Conservation (phyloP, 371 early-diverging fungal species). For the Blakeslea trispora region DNA sequence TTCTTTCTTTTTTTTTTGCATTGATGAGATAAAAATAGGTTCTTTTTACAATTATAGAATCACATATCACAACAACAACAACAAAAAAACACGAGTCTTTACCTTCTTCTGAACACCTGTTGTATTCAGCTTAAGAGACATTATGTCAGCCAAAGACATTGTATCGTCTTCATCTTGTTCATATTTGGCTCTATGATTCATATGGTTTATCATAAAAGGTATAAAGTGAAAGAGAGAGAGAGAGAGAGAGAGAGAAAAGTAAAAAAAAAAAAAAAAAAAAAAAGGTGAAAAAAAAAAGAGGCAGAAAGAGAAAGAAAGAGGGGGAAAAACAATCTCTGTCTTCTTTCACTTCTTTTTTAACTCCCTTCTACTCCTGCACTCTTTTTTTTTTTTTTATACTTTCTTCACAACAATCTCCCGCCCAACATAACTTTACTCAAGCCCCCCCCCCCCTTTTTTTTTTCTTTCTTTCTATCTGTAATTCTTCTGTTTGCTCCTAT, state of each 20-base stretch:
- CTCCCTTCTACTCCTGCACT: not conserved
- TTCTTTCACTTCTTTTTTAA: not conserved
- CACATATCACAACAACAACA: not conserved
- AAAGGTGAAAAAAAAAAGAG: not conserved
- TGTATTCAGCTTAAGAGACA: constrained; percentile 18
- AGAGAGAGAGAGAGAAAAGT: constrained; percentile 7
- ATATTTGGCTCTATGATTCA: not conserved
- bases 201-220: too few species aligned
- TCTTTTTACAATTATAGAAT: not conserved
- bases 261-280: not conserved
- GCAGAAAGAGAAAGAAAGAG: not conserved
- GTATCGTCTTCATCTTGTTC: constrained; percentile 20
- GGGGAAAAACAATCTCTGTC: too few species aligned
- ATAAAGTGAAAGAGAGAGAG: constrained; percentile 1
- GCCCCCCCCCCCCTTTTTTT: too few species aligned
- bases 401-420: not conserved
- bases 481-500: not conserved
- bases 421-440: not conserved
- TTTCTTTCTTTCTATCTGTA: constrained; percentile 3
- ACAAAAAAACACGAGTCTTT: constrained; percentile 5
- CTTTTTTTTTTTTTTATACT: not conserved
- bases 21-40: constrained; percentile 4
- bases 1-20: too few species aligned
- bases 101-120: constrained; percentile 3
- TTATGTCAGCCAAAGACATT: constrained; percentile 22